Evolutionary conservation across 2,329 filamentous ascomycete genomes (phyloP).

Genomic region (Ceratocystis cubensis): DNA sequence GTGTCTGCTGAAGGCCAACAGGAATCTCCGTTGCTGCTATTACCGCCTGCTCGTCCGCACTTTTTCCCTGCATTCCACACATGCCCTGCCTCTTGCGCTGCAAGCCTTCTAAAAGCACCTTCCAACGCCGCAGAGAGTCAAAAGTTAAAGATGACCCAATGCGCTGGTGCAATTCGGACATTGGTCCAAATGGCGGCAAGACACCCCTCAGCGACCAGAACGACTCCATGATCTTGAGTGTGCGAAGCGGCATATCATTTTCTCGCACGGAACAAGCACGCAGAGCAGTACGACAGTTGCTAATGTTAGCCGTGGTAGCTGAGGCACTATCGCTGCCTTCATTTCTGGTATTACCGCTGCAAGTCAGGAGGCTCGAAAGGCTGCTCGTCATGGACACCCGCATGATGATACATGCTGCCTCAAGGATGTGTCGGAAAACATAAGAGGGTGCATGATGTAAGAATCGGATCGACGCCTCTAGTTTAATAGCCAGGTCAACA

Average conservation of each 20-base stretch:
- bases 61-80: background rate
- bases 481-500: constrained; percentile 32
- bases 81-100: constrained; percentile 25
- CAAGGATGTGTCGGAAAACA: constrained; percentile 36
- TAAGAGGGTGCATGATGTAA: constrained; percentile 39
- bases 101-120: constrained; percentile 31
- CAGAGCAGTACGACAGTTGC: constrained; percentile 26
- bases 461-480: constrained; percentile 32
- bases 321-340: constrained; percentile 26
- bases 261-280: constrained; percentile 36
- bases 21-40: constrained; percentile 13
- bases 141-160: constrained; percentile 39
- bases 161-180: constrained; percentile 34
- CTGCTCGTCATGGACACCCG: constrained; percentile 12
- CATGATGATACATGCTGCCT: constrained; percentile 36
- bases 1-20: background rate
- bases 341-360: constrained; percentile 23
- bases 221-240: constrained; percentile 36
- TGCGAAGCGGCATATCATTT: constrained; percentile 37
- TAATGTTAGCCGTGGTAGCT: constrained; percentile 28
- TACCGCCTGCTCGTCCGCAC: background rate
- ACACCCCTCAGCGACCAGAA: constrained; percentile 35
- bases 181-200: constrained; percentile 31
- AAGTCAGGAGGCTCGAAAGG: constrained; percentile 28
- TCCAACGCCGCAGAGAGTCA: constrained; percentile 40